Evolutionary conservation across 2,329 filamentous ascomycete species (phyloP).

Genomic region (Trichoderma citrinoviride): DNA sequence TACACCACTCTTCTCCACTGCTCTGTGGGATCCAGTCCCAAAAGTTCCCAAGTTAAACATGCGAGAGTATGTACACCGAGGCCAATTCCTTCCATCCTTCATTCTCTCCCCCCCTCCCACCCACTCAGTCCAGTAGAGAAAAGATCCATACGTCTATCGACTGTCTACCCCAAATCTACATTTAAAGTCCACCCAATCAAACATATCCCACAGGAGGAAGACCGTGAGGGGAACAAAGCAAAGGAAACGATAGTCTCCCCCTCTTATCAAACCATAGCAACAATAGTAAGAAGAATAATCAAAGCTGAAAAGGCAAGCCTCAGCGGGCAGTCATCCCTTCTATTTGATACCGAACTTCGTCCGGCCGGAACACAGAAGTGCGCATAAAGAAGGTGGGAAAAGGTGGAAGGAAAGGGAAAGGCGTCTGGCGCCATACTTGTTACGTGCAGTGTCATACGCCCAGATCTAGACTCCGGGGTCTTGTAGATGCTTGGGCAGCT

Average conservation of each 20-base stretch:
- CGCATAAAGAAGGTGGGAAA: background rate
- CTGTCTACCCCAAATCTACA: background rate
- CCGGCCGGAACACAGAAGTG: background rate
- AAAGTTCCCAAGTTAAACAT: no score
- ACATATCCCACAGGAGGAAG: no score
- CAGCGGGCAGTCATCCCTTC: no score
- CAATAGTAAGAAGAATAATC: no score
- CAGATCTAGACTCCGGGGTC: background rate
- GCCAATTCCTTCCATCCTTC: no score
- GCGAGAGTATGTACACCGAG: no score
- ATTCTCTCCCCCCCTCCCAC: no score
- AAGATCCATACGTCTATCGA: background rate
- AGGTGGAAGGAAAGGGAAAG: background rate
- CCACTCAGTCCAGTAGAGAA: no score
- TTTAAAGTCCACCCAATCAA: background rate
- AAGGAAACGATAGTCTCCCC: background rate
- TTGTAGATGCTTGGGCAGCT: background rate
- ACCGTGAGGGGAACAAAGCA: background rate
- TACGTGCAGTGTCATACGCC: background rate
- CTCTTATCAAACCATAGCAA: no score
- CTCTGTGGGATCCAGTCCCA: no score
- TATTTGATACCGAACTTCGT: constrained; percentile 4
- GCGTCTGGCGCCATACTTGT: background rate
- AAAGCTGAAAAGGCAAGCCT: no score
- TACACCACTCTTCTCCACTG: no score